Evolutionary conservation across 106 monocot species (phyloP).

Genomic region (Alisma plantagoaquatica): DNA sequence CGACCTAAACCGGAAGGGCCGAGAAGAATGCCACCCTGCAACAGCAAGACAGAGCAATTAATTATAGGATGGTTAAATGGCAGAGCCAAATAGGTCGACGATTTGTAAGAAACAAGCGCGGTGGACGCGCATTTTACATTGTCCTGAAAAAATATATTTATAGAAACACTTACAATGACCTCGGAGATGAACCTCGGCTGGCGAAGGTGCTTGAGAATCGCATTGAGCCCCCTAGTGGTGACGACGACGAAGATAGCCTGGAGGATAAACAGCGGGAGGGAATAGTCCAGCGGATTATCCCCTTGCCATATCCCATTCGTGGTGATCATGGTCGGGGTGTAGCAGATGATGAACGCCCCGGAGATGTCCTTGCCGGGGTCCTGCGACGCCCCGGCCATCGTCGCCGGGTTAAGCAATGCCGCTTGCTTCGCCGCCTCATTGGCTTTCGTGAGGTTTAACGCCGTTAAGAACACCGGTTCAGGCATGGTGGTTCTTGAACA

Average conservation of each 20-base stretch:
- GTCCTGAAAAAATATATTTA: background rate
- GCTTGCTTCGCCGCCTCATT: too few species aligned
- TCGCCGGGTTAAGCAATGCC: too few species aligned
- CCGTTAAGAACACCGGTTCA: too few species aligned
- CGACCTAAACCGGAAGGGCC: slow-evolving; percentile 43
- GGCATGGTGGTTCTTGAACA: too few species aligned
- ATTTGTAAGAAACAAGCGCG: background rate
- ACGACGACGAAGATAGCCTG: slow-evolving; percentile 15
- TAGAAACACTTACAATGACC: slow-evolving; percentile 4
- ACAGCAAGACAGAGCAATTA: background rate
- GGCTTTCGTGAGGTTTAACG: too few species aligned
- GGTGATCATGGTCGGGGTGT: slow-evolving; percentile 19
- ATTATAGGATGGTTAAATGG: background rate
- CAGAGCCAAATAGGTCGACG: slow-evolving; percentile 22
- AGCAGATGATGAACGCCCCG: slow-evolving; percentile 17
- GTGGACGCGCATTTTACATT: background rate
- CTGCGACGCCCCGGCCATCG: too few species aligned
- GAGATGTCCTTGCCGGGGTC: too few species aligned
- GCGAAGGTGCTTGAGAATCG: slow-evolving; percentile 7
- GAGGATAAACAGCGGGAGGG: slow-evolving; percentile 21
- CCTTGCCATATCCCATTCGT: slow-evolving; percentile 18
- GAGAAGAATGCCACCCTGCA: slow-evolving; percentile 35
- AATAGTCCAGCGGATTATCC: slow-evolving; percentile 14
- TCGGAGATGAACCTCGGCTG: slow-evolving; percentile 19
- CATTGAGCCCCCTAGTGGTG: slow-evolving; percentile 7